These are phyloP conservation scores for Leishmania martiniquensis DNA, from an alignment of 208 protist species.

Conservation along the genomic window DNA sequence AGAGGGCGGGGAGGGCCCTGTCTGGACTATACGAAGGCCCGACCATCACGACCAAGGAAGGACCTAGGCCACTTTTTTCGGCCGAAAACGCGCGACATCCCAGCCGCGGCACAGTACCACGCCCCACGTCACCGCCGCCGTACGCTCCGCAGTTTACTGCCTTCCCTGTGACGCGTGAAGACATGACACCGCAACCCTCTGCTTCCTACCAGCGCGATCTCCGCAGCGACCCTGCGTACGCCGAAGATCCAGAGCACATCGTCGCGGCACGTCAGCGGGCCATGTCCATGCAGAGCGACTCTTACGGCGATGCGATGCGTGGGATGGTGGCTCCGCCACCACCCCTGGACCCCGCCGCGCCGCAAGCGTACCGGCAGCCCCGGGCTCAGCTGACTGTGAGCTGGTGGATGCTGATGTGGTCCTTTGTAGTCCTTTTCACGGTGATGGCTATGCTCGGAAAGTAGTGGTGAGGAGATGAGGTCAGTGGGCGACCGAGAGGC, in stretches of 20 bases:
- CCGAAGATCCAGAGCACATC: constrained; percentile 48
- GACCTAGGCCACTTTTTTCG: constrained; percentile 39
- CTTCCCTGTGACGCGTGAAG: not conserved
- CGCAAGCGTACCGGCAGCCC: constrained; percentile 33
- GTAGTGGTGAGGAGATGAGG: constrained; percentile 16
- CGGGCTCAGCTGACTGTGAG: constrained; percentile 36
- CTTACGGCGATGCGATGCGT: constrained; percentile 51
- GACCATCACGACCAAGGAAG: constrained; percentile 46
- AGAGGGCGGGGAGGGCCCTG: constrained; percentile 32
- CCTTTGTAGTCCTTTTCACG: constrained; percentile 36
- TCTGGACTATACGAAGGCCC: constrained; percentile 58
- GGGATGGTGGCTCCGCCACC: constrained; percentile 67
- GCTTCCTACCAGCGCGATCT: constrained; percentile 48
- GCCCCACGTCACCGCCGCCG: not conserved
- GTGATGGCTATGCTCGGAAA: constrained; percentile 50
- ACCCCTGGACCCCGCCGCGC: constrained; percentile 30
- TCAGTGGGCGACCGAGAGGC: not conserved
- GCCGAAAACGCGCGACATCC: constrained; percentile 9
- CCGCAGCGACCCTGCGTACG: constrained; percentile 44
- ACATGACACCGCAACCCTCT: constrained; percentile 21
- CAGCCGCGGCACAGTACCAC: not conserved
- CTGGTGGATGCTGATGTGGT: constrained; percentile 57
- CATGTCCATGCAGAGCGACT: constrained; percentile 57
- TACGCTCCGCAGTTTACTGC: constrained; percentile 13
- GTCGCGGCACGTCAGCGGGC: constrained; percentile 54